These are phyloP conservation scores for Apiosordaria backusii DNA, from an alignment of 495 filamentous ascomycete species.

Conservation along the genomic window DNA sequence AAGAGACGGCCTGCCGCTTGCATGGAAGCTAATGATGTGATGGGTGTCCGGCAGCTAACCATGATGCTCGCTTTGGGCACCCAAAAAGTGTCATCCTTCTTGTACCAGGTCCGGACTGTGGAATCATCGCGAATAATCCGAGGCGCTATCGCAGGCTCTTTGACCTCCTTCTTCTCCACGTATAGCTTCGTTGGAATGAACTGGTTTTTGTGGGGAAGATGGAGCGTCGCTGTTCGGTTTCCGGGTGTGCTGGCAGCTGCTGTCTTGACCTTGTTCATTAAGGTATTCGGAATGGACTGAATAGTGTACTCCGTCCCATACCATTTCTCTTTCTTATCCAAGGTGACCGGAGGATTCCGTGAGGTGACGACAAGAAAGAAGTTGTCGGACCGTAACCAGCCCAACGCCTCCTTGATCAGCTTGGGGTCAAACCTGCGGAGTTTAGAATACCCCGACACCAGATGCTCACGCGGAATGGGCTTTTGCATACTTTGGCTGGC, in stretches of 20 bases:
- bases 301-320: constrained; percentile 93
- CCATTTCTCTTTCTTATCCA: constrained; percentile 91
- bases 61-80: constrained; percentile 89
- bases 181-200: constrained; percentile 93
- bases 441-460: constrained; percentile 69
- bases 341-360: constrained; percentile 76
- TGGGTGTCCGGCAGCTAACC: constrained; percentile 73
- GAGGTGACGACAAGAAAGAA: constrained; percentile 79
- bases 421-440: constrained; percentile 74
- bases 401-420: constrained; percentile 69
- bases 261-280: constrained; percentile 63
- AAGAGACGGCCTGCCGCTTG: constrained; percentile 76
- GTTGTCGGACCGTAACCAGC: constrained; percentile 80
- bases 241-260: constrained; percentile 56
- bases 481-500: constrained; percentile 86
- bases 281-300: constrained; percentile 75
- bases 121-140: constrained; percentile 86
- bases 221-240: constrained; percentile 64
- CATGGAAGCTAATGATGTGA: constrained; percentile 73
- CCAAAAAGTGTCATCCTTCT: constrained; percentile 99
- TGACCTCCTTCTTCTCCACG: constrained; percentile 87
- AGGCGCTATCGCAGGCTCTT: constrained; percentile 68
- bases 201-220: constrained; percentile 90
- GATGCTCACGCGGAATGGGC: constrained; percentile 75
- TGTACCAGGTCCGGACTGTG: constrained; percentile 85